Evolutionary conservation across 371 early-diverging fungal genomes (phyloP).

Genomic region (Synchytrium microbalum): DNA sequence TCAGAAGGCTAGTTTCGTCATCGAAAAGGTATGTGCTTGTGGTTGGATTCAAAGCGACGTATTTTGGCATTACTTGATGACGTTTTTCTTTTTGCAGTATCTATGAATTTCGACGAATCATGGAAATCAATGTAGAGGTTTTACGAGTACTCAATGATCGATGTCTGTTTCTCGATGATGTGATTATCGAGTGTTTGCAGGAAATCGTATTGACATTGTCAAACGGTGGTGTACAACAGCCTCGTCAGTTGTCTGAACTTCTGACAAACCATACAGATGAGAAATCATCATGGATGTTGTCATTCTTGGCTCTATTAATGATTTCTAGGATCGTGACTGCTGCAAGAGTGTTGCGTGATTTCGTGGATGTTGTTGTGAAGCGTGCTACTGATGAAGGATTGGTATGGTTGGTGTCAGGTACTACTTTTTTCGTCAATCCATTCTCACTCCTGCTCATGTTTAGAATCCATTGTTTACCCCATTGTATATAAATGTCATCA

Average conservation of each 20-base stretch:
- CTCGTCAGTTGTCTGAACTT: not conserved
- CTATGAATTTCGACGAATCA: not conserved
- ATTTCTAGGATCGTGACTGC: not conserved
- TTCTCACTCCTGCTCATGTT: not conserved
- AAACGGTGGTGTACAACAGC: not conserved
- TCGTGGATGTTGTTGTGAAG: not conserved
- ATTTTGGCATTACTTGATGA: not conserved
- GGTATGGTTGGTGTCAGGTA: not conserved
- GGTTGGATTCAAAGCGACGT: not conserved
- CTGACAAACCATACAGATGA: not conserved
- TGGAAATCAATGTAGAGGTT: constrained; percentile 4
- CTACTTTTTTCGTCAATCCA: not conserved
- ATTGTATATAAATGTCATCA: not conserved
- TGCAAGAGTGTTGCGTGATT: not conserved
- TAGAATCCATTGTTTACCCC: not conserved
- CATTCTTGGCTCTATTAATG: not conserved
- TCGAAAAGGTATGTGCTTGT: constrained; percentile 1
- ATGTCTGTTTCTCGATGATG: not conserved
- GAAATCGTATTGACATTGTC: not conserved
- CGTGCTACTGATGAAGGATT: not conserved
- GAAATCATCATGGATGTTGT: not conserved
- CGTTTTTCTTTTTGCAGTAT: not conserved
- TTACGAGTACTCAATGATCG: not conserved
- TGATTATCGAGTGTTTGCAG: constrained; percentile 1
- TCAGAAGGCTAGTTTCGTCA: not conserved